A percentile compares a stretch with the other conserved stretches of the same genome.
Evolutionary conservation across 371 early-diverging fungal genomes (phyloP).

Genomic region (Mucor irregularis): DNA sequence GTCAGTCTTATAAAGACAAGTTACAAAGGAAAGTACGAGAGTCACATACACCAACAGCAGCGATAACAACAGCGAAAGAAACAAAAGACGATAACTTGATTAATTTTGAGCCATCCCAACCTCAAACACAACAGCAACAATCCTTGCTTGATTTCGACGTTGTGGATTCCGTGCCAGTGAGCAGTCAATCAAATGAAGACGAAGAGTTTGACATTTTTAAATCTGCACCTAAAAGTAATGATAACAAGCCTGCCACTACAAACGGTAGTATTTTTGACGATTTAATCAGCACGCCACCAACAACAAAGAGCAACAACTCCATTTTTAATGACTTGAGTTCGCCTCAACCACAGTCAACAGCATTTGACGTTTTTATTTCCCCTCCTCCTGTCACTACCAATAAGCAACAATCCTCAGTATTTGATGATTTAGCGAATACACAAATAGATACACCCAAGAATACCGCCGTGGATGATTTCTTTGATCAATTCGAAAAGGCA

Average conservation of each 20-base stretch:
- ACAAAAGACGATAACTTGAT: not conserved
- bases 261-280: slow-evolving; percentile 9
- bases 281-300: not conserved
- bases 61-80: not conserved
- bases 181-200: not conserved
- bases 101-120: slow-evolving; percentile 7
- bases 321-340: slow-evolving; percentile 2
- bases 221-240: not conserved
- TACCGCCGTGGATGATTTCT: slow-evolving; percentile 16
- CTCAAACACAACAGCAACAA: not conserved
- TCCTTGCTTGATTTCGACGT: slow-evolving; percentile 10
- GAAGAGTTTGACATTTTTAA: slow-evolving; percentile 21
- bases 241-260: not conserved
- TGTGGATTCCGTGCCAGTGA: not conserved
- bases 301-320: not conserved
- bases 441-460: too few relatives aligned
- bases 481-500: slow-evolving; percentile 10
- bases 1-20: slow-evolving; percentile 78
- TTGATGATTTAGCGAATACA: not conserved
- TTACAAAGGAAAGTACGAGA: slow-evolving; percentile 62
- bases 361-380: not conserved
- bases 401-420: too few relatives aligned
- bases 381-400: not conserved
- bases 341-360: not conserved
- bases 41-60: not conserved